These are phyloP conservation scores for Coelastrella sp. DNA, from an alignment of 139 green algal genomes.

Conservation along the genomic window DNA sequence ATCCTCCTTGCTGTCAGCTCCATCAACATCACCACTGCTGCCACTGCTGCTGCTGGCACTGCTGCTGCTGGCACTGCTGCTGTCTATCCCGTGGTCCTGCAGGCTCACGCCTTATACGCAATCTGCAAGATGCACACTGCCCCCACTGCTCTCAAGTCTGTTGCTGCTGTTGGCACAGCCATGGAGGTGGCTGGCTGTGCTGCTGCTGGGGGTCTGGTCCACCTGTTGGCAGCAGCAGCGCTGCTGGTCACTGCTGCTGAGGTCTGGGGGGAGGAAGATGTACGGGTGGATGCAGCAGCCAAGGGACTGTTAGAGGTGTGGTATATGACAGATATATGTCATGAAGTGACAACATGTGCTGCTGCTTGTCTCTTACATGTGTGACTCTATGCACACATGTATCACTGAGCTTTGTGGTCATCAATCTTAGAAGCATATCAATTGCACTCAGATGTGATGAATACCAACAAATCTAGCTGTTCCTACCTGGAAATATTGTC, in stretches of 20 bases:
- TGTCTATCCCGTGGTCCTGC: too few species aligned
- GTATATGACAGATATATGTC: not conserved
- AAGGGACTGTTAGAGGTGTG: not conserved
- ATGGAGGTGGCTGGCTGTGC: conserved; percentile 6
- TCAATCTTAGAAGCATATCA: too few species aligned
- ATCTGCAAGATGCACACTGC: not conserved
- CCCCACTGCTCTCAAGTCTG: not conserved
- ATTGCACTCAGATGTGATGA: too few species aligned
- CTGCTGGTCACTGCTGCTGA: not conserved
- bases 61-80: not conserved
- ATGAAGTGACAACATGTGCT: not conserved
- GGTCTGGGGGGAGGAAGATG: conserved; percentile 2
- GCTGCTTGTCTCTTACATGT: too few species aligned
- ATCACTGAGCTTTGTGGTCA: too few species aligned
- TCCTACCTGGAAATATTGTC: too few species aligned
- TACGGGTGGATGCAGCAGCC: not conserved
- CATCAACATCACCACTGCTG: not conserved
- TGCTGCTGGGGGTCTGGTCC: too few species aligned
- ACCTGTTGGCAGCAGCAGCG: conserved; percentile 1
- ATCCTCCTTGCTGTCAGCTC: not conserved
- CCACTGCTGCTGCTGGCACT: conserved; percentile 9
- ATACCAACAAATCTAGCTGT: too few species aligned
- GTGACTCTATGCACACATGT: too few species aligned
- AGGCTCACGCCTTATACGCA: not conserved
- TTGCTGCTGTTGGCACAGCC: conserved; percentile 19